Percentiles rank a stretch among this genome's conserved stretches.
phyloP scores from a whole-genome alignment of 441 rosid species.

The Lepidium campestre region DNA sequence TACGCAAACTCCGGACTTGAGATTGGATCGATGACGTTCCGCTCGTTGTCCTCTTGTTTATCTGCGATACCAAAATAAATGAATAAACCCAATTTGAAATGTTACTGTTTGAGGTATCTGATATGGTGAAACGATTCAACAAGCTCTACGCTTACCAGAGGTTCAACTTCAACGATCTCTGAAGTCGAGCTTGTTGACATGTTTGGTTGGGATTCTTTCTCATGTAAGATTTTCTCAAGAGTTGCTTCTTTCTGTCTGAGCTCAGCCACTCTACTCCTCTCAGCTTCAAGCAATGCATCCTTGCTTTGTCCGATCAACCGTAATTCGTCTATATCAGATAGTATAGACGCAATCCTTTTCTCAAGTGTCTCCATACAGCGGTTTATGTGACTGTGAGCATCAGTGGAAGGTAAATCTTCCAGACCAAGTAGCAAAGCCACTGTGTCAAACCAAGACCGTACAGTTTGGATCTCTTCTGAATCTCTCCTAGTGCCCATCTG shows the following conservation, averaged over 20 bases:
- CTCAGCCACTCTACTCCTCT: conserved; percentile 75
- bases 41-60: conserved; percentile 69
- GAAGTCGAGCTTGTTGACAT: conserved; percentile 49
- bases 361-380: conserved; percentile 63
- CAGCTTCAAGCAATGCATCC: conserved; percentile 64
- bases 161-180: conserved; percentile 85
- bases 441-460: conserved; percentile 59
- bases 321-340: conserved; percentile 61
- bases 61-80: conserved; percentile 34
- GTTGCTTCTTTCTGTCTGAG: conserved; percentile 56
- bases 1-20: conserved; percentile 90
- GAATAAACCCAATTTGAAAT: background rate
- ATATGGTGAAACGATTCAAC: background rate
- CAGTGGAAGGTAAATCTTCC: conserved; percentile 42
- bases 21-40: conserved; percentile 58
- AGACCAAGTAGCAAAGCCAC: conserved; percentile 43
- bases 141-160: conserved; percentile 57
- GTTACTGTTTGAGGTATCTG: background rate
- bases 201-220: conserved; percentile 59
- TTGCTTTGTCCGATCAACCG: conserved; percentile 51
- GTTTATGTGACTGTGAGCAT: conserved; percentile 31
- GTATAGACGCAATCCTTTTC: conserved; percentile 47
- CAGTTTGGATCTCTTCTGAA: conserved; percentile 53
- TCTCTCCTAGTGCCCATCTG: conserved; percentile 54
- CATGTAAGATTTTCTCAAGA: conserved; percentile 62